Base-by-base conservation (phyloP, 2,329 filamentous ascomycete genomes). In the Arachnomyces sp. region DNA sequence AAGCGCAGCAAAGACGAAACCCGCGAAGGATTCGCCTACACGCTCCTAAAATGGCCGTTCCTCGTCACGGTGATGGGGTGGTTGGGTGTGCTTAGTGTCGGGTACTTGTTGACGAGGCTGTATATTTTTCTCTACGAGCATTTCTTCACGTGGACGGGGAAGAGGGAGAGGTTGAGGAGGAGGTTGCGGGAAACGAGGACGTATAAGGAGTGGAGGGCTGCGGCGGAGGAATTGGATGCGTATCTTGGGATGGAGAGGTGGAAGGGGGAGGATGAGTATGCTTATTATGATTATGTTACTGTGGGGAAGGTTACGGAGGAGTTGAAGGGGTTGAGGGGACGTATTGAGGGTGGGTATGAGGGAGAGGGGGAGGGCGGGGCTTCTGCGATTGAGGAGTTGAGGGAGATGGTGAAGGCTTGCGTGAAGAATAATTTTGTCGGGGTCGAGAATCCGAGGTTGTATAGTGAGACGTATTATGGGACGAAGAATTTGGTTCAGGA, bases 341-440 rank as follows among this genome's bases (percentile, higher is more conserved):
- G 71, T 38, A 58, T 55, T 9, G 66, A 67, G 28, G 55, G 56
- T 3, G 59, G 62, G 17, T 58, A 68, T 3, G 44, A 46, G 14
- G 44, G 52, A 20, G 52, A 48, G 4, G 38, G 39, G 43, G 36
- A 51, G 7, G 48, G 46, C 17, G 42, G 49, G 14, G 46, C 45
- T 13, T 68, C 74, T 43, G 73, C 81, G 0, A 69, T 87, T 2
- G 82, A 90, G 47, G 86, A 92, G 40, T 71, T 98, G 40, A 82
- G 80, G 46, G 74, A 74, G 1, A 65, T 96, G 43, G 70, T 93
- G 14, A 87, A 94, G 66, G 86, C 85, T 11, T 96, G 89, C 58
- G 83, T 95, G 52, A 98, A 95, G 73, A 94, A 89, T 64, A 96
- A 98, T 58, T 98, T 96, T 63, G 87, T 86, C 13, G 92, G 92